Base-by-base conservation (phyloP, 2,329 filamentous ascomycete genomes). In the Penicillium griseofulvum region DNA sequence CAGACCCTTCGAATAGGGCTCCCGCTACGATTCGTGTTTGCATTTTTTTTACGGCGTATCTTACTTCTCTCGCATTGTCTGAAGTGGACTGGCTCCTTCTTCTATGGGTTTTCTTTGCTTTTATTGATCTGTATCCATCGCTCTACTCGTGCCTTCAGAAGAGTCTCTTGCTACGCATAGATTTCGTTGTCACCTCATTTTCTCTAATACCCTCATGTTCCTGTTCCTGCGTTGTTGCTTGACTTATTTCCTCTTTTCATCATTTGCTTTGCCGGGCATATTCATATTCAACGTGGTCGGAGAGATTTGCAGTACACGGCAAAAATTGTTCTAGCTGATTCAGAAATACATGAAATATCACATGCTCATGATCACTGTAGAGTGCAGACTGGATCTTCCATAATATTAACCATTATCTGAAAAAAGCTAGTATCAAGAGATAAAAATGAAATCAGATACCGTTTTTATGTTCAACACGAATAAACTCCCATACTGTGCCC, bases 31-130 rank as follows among this genome's bases (percentile, higher is more conserved):
- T 52, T 52, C n/a, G 38, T 45, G 55, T 37, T 48, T 60, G 54
- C 55, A 61, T 60, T 55, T 51, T 36, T 58, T 38, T 16, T 34
- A 29, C 34, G 52, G 48, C 51, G 43, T 53, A 55, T 60, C 36
- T 53, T 44, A 34, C 36, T 28, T 50, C 39, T 36, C 34, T 51
- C 33, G 47, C 47, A 51, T 55, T 44, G 41, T 41, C 44, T 53
- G 56, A 55, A 47, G 53, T 42, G 61, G 61, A 57, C 58, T 59
- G 57, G 63, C 34, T 61, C 54, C 54, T 52, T 52, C 47, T 47
- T 60, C 49, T 49, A 24, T 43, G 42, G 42, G 22, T 31, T 52
- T 45, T 24, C 38, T 37, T 51, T 44, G 29, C n/a, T 42, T 43
- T 33, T 43, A 2, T 33, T 43, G 3, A 22, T 34, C 28, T 34